Evolutionary conservation across 2,329 filamentous ascomycete species (phyloP).

Genomic region (Ambrosiella cleistominuta): DNA sequence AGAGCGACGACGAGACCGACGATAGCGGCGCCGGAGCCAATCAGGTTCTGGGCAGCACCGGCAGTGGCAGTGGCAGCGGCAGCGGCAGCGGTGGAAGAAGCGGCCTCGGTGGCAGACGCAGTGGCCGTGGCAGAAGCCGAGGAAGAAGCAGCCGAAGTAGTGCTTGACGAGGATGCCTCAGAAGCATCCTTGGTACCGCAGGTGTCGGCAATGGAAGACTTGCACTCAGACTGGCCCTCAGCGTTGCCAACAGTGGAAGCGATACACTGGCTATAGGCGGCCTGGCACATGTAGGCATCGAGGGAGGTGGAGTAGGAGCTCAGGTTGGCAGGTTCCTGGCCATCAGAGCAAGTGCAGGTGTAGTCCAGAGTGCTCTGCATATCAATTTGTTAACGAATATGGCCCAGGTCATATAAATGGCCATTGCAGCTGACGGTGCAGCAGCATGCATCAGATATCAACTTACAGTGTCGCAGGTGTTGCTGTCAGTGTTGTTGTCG

Average conservation of each 20-base stretch:
- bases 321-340: conserved; percentile 32
- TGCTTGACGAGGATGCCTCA: conserved; percentile 16
- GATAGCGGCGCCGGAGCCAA: conserved; percentile 23
- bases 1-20: conserved; percentile 18
- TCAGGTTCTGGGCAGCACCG: conserved; percentile 12
- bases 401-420: not conserved
- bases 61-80: conserved; percentile 14
- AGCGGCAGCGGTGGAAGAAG: conserved; percentile 10
- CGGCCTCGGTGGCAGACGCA: conserved; percentile 15
- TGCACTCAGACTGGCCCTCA: conserved; percentile 31
- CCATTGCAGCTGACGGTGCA: not conserved
- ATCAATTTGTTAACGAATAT: not conserved
- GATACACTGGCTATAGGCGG: conserved; percentile 32
- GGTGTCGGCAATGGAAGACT: conserved; percentile 26
- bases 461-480: conserved; percentile 31
- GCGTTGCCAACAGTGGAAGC: conserved; percentile 24
- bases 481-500: conserved; percentile 21
- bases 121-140: conserved; percentile 16
- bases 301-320: conserved; percentile 36
- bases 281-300: conserved; percentile 33
- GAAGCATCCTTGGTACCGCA: conserved; percentile 27
- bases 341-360: conserved; percentile 30
- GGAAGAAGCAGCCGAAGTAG: conserved; percentile 16
- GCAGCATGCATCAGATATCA: not conserved
- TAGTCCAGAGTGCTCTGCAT: conserved; percentile 27